A percentile compares a stretch with the other conserved stretches of the same genome.
phyloP scores from a whole-genome alignment of 2,329 filamentous ascomycete species.

The Penicillium nordicum region DNA sequence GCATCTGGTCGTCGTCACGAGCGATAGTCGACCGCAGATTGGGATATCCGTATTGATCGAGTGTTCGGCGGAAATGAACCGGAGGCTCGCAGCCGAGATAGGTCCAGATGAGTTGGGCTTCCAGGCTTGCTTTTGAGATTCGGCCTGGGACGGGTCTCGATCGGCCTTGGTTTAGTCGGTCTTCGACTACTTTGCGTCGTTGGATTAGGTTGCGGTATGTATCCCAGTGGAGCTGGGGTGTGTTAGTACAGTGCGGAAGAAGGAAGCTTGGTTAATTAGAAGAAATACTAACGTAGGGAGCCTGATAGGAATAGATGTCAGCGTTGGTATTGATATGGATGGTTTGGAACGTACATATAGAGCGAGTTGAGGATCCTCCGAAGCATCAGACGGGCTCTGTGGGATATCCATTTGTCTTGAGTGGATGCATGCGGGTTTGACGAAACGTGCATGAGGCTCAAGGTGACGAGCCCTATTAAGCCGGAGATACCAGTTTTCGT shows the following conservation, averaged over 20 bases:
- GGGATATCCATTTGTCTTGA: constrained; percentile 26
- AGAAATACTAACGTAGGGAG: constrained; percentile 27
- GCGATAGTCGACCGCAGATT: constrained; percentile 59
- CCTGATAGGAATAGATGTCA: constrained; percentile 14
- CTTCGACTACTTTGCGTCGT: constrained; percentile 54
- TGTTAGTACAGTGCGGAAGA: neutral
- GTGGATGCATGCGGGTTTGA: constrained; percentile 36
- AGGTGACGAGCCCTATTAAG: constrained; percentile 38
- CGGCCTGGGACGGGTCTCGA: constrained; percentile 55
- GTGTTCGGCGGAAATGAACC: constrained; percentile 58
- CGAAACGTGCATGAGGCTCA: constrained; percentile 41
- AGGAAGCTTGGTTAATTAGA: fast-evolving
- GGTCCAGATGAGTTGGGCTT: constrained; percentile 61
- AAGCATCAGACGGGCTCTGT: constrained; percentile 5
- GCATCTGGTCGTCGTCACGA: constrained; percentile 64
- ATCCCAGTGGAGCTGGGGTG: constrained; percentile 57
- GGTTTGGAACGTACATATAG: constrained; percentile 27
- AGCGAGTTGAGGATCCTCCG: constrained; percentile 26
- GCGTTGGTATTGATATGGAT: neutral
- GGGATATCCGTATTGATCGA: constrained; percentile 64
- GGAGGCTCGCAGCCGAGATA: constrained; percentile 60
- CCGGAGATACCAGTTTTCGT: constrained; percentile 37
- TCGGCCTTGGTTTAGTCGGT: constrained; percentile 53
- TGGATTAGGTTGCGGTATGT: constrained; percentile 58
- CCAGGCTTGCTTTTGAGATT: constrained; percentile 54